Evolutionary conservation across 768 basidiomycete species (phyloP).

Genomic region (Boletus rex-veris): DNA sequence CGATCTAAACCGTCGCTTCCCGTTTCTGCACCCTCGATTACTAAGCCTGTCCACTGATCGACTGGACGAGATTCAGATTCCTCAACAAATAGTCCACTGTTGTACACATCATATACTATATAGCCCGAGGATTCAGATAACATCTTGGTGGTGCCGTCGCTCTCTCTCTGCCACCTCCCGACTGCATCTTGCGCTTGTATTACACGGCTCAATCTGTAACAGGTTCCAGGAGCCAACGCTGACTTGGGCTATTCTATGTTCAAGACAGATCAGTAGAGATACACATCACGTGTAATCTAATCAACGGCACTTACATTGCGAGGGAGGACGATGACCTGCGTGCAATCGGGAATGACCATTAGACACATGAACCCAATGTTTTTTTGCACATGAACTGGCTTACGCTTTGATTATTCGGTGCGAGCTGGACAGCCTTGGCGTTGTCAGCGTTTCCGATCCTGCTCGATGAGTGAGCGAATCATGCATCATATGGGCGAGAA

Average conservation of each 20-base stretch:
- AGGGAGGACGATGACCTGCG: neutral
- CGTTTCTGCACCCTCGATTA: too few species aligned
- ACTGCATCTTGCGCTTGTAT: too few species aligned
- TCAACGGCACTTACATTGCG: neutral
- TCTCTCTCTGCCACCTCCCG: too few species aligned
- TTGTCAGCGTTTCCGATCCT: constrained; percentile 5
- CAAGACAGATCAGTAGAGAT: neutral
- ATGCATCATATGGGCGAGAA: neutral
- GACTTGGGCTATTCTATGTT: neutral
- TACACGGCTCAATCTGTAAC: neutral
- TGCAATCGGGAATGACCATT: neutral
- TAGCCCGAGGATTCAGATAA: too few species aligned
- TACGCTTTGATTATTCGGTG: neutral
- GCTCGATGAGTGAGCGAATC: neutral
- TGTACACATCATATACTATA: too few species aligned
- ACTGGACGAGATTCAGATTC: too few species aligned
- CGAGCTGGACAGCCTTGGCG: constrained; percentile 3
- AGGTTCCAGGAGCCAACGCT: neutral
- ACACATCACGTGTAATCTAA: neutral
- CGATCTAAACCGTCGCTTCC: too few species aligned
- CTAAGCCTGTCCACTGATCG: too few species aligned
- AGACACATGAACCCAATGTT: neutral
- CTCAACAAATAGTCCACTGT: too few species aligned
- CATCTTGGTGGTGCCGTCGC: too few species aligned
- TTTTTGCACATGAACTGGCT: neutral